phyloP scores from a whole-genome alignment of 768 basidiomycete species.

The Rhodotorula toruloides region DNA sequence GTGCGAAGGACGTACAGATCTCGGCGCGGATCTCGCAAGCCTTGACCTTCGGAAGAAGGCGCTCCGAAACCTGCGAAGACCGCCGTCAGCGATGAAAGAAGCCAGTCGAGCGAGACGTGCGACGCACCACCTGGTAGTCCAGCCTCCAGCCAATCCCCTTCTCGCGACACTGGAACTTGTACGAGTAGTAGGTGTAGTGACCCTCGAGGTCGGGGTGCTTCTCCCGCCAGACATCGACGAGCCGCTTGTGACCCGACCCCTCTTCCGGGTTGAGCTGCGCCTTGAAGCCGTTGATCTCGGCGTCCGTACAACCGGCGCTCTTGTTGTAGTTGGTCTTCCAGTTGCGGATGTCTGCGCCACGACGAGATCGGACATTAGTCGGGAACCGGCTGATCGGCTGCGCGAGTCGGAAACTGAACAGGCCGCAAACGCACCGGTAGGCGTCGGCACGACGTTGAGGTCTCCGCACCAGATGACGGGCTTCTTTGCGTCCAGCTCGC shows the following conservation, averaged over 20 bases:
- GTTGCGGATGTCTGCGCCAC: slow-evolving; percentile 37
- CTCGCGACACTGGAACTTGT: slow-evolving; percentile 68
- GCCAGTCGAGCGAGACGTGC: background rate
- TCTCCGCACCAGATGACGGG: slow-evolving; percentile 86
- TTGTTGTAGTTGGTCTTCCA: slow-evolving; percentile 71
- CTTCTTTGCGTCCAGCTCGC: slow-evolving; percentile 67
- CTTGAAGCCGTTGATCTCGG: slow-evolving; percentile 69
- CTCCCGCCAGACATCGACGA: slow-evolving; percentile 77
- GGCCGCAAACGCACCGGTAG: slow-evolving; percentile 52
- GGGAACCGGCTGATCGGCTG: too few species aligned
- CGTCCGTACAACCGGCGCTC: slow-evolving; percentile 74
- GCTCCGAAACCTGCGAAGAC: slow-evolving; percentile 61
- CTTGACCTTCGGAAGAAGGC: slow-evolving; percentile 60
- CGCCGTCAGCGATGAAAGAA: background rate
- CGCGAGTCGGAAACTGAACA: background rate
- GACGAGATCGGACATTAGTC: background rate
- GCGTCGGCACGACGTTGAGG: slow-evolving; percentile 78
- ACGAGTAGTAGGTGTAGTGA: slow-evolving; percentile 60
- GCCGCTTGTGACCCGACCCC: slow-evolving; percentile 49
- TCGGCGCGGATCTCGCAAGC: slow-evolving; percentile 80
- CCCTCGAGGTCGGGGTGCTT: slow-evolving; percentile 46
- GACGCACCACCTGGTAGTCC: slow-evolving; percentile 57
- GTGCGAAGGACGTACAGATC: slow-evolving; percentile 47
- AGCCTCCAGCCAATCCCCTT: slow-evolving; percentile 77
- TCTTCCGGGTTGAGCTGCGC: slow-evolving; percentile 57